Evolutionary conservation across 2,329 filamentous ascomycete species (phyloP).

Genomic region (Beauveria sp.): DNA sequence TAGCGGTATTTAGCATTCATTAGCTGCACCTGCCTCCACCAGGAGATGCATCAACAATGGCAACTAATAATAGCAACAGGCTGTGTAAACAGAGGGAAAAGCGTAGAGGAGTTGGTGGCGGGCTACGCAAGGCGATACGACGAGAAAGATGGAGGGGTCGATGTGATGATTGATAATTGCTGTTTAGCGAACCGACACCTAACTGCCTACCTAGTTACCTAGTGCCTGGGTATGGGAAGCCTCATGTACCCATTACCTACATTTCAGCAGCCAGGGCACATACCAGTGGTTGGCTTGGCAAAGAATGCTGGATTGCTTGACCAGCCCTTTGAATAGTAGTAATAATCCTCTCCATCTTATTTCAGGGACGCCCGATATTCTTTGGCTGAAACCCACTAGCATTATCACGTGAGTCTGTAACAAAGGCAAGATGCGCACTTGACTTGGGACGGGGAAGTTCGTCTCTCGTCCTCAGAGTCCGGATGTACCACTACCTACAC

Average conservation of each 20-base stretch:
- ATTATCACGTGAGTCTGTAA: background rate
- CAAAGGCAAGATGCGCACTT: background rate
- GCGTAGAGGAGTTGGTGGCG: background rate
- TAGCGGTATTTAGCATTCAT: background rate
- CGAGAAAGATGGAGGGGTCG: too few species aligned
- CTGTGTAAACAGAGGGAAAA: background rate
- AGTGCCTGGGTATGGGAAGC: too few species aligned
- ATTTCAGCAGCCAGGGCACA: background rate
- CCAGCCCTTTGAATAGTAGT: background rate
- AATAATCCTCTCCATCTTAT: background rate
- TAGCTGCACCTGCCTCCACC: background rate
- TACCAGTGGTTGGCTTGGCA: background rate
- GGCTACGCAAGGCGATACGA: too few species aligned
- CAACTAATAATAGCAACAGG: background rate
- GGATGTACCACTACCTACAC: too few species aligned
- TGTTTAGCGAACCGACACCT: too few species aligned
- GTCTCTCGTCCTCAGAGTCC: background rate
- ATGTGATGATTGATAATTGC: too few species aligned
- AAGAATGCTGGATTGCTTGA: background rate
- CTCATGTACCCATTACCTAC: too few species aligned
- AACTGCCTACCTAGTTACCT: too few species aligned
- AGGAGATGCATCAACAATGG: background rate
- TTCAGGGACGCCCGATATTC: background rate
- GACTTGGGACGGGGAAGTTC: background rate
- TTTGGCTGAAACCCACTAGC: background rate